Base-by-base conservation (phyloP, 441 rosid species). In the Kokia cookei region DNA sequence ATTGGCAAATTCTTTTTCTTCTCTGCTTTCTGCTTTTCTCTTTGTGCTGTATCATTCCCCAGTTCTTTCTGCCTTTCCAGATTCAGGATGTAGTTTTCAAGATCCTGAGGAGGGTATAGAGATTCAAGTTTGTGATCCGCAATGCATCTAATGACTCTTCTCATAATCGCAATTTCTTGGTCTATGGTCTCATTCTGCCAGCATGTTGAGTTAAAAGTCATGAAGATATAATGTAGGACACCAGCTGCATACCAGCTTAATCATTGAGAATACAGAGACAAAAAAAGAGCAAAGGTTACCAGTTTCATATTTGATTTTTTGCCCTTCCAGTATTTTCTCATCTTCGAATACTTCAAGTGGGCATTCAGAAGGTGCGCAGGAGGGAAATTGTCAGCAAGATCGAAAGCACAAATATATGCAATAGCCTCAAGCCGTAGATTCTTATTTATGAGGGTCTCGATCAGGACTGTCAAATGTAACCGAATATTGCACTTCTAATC, bases 351-450 rank as follows among this genome's bases (percentile, higher is more conserved):
- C 12, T 27, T 73, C 76, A 59, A 51, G 53, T 73, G 19, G 58
- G 2, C 61, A 62, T 53, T 62, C 22, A 73, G 76, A 64, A 73
- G 58, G 3, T 24, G 37, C 35, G 53, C 71, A 22, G 71, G 76
- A 40, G 63, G 76, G 64, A 51, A 73, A 63, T 64, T 66, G 48
- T 32, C 22, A 24, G 47, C 35, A 63, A 64, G 71, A 66, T 53
- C 40, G 42, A 73, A 73, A 14, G 64, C 71, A 73, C 76, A 73
- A 37, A 73, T 54, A 64, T 73, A 73, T 1, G 69, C 63, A 35
- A 73, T 53, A 51, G 76, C 76, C 76, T 73, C 76, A 19, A 73
- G 64, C 63, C 48, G 60, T 7, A 63, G 51, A 19, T 64, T 24
- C 6, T 63, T 37, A 17, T 50, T 50, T 19, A 73, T 24, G 27